Base-by-base conservation (phyloP, 768 basidiomycete genomes). In the Amanita brunnescens region DNA sequence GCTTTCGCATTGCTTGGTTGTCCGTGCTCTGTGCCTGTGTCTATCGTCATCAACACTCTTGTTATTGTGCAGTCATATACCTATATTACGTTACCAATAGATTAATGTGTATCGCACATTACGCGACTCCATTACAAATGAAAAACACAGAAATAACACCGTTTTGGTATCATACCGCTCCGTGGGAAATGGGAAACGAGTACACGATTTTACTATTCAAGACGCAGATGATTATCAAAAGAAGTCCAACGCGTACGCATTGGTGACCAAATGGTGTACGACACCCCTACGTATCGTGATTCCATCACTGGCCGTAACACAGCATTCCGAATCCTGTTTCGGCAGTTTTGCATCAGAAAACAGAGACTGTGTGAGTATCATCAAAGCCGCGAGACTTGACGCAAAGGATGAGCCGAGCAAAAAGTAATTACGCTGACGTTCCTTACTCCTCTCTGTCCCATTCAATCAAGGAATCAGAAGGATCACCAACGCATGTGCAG, bases 31-130 rank as follows among this genome's bases (percentile, higher is more conserved):
- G 49, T 49, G 49, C 49, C 24, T 38, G 49, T 40, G 35, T 42
- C 39, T 39, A 37, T 49, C 37, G 49, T 47, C 34, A 47, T 32
- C 18, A n/a, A n/a, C 38, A 49, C 41, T 49, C 49, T 49, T 49
- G 49, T 41, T 49, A 41, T 41, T 49, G 47, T 37, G 49, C 49
- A 49, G 20, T 16, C n/a, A n/a, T 42, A 49, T 49, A 29, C 20
- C 29, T 41, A 49, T 6, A 14, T 48, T 48, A 49, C 49, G 39
- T 49, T 49, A 49, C 23, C 37, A 38, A 29, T 37, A 37, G 32
- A 49, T 48, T 49, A 49, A 49, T 49, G 30, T 49, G 48, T 40
- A 49, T 40, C 26, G 39, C 37, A 38, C 20, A 21, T 38, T 39
- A 37, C 24, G 35, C 47, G 34, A 49, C 47, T 39, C 40, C 40